Conservation (phyloP, 495 filamentous ascomycete species). For the Hypoxylon subgilvum region DNA sequence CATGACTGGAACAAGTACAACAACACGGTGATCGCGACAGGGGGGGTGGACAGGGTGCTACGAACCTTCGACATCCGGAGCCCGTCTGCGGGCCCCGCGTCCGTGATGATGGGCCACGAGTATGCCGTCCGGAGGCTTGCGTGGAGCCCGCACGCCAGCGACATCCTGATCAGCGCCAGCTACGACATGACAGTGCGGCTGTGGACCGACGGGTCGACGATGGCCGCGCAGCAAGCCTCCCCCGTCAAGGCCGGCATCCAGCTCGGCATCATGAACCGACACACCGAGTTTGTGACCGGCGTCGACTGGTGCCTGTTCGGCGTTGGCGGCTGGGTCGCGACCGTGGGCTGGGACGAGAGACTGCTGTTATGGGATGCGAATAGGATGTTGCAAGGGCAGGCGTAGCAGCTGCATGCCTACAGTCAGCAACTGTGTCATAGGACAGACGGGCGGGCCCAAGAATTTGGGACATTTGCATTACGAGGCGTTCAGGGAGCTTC, state of each 20-base stretch:
- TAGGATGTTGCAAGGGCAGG: slow-evolving; percentile 42
- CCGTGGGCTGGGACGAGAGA: slow-evolving; percentile 89
- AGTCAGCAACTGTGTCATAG: too few species aligned
- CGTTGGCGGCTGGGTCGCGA: slow-evolving; percentile 92
- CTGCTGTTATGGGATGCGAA: slow-evolving; percentile 90
- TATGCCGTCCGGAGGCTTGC: slow-evolving; percentile 84
- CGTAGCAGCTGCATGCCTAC: not conserved
- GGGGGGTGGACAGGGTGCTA: slow-evolving; percentile 85
- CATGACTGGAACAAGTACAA: slow-evolving; percentile 99
- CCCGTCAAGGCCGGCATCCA: slow-evolving; percentile 63
- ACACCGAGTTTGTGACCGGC: slow-evolving; percentile 96
- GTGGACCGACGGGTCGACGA: slow-evolving; percentile 79
- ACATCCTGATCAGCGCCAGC: slow-evolving; percentile 83
- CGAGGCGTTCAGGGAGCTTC: slow-evolving; percentile 33
- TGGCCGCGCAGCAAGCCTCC: slow-evolving; percentile 44
- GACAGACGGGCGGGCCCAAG: not conserved
- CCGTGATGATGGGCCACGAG: slow-evolving; percentile 79
- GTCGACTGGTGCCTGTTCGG: slow-evolving; percentile 99
- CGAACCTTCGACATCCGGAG: slow-evolving; percentile 87
- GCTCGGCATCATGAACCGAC: slow-evolving; percentile 84
- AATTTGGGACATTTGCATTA: slow-evolving; percentile 32
- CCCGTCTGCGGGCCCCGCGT: slow-evolving; percentile 70
- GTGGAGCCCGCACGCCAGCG: slow-evolving; percentile 90
- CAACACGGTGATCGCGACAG: slow-evolving; percentile 78
- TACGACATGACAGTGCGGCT: slow-evolving; percentile 98